These are phyloP conservation scores for Geotrichum bryndzae DNA, from an alignment of 1,139 yeast genomes.

Conservation along the genomic window DNA sequence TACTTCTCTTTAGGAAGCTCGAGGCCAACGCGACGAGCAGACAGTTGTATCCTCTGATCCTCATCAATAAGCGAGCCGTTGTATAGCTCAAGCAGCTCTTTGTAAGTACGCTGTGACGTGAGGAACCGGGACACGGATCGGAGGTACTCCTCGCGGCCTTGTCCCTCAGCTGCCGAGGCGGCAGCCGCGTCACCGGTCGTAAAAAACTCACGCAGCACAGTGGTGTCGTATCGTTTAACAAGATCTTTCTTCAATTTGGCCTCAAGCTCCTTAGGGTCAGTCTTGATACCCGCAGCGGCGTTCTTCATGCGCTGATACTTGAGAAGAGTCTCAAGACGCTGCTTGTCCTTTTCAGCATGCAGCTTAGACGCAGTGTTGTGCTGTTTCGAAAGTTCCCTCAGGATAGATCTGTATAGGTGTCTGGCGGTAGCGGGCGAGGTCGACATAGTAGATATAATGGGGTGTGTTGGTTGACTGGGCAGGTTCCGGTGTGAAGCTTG, in stretches of 20 bases:
- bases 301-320: slow-evolving; percentile 23
- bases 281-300: slow-evolving; percentile 16
- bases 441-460: neutral
- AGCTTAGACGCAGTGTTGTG: slow-evolving; percentile 27
- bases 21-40: slow-evolving; percentile 84
- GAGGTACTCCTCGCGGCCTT: slow-evolving; percentile 36
- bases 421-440: slow-evolving; percentile 1
- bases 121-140: slow-evolving; percentile 51
- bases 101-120: slow-evolving; percentile 68
- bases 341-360: slow-evolving; percentile 26
- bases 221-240: slow-evolving; percentile 22
- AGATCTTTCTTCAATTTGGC: slow-evolving; percentile 1
- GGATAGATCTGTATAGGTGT: slow-evolving; percentile 27
- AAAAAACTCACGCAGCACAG: slow-evolving; percentile 23
- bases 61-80: slow-evolving; percentile 76
- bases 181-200: slow-evolving; percentile 1
- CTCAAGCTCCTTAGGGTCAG: slow-evolving; percentile 9
- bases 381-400: slow-evolving; percentile 32
- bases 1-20: slow-evolving; percentile 42
- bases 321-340: slow-evolving; percentile 24
- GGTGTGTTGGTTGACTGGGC: neutral
- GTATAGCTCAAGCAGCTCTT: slow-evolving; percentile 74
- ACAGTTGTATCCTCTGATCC: slow-evolving; percentile 65
- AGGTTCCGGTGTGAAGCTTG: neutral
- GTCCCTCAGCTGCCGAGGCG: slow-evolving; percentile 12